Conservation (phyloP, 139 green algal genomes). For the Limnomonas spitsbergensis region DNA sequence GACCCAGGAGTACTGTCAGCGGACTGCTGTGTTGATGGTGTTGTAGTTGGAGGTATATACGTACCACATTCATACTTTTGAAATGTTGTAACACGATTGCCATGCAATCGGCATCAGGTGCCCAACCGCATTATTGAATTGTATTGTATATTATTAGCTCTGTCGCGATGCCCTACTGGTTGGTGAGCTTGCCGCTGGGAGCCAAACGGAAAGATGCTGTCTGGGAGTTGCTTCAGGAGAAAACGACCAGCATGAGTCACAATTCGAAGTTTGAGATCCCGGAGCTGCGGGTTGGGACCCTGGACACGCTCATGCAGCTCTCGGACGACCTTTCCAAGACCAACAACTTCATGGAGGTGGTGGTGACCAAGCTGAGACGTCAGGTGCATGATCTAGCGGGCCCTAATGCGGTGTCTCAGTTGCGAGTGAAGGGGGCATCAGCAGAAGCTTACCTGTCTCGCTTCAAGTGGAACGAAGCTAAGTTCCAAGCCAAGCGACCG, state of each 20-base stretch:
- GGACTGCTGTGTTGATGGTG: too few relatives aligned
- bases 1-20: too few relatives aligned
- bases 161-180: conserved; percentile 17
- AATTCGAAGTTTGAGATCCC: conserved; percentile 83
- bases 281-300: conserved; percentile 86
- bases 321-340: conserved; percentile 89
- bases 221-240: conserved; percentile 74
- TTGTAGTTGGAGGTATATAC: too few relatives aligned
- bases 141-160: too few relatives aligned
- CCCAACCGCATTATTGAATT: too few relatives aligned
- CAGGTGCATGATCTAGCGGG: conserved; percentile 30
- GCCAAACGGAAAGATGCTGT: conserved; percentile 45
- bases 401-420: background rate
- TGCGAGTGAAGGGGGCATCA: conserved; percentile 66
- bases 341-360: conserved; percentile 68
- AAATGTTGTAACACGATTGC: too few relatives aligned
- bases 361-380: conserved; percentile 84
- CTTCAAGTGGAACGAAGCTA: conserved; percentile 96
- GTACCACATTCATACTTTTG: too few relatives aligned
- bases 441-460: conserved; percentile 71
- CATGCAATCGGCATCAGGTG: too few relatives aligned
- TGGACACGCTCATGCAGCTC: conserved; percentile 90
- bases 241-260: conserved; percentile 37
- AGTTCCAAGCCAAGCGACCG: conserved; percentile 83
- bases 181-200: conserved; percentile 8